Conservation (phyloP, 208 protist species). For the Leishmania tarentolae region DNA sequence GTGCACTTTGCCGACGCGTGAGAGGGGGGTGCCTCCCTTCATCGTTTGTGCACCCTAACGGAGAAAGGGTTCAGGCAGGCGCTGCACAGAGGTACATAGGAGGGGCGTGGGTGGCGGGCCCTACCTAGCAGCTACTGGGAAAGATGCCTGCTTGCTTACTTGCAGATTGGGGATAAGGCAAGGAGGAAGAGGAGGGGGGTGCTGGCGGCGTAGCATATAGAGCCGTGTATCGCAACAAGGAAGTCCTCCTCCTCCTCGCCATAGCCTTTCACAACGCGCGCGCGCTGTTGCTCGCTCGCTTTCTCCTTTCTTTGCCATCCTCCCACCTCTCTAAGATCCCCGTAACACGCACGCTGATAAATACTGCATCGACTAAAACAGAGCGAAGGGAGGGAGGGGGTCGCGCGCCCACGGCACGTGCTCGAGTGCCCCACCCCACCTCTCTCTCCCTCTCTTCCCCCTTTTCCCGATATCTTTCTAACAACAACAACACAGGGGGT, state of each 20-base stretch:
- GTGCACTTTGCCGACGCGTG: conserved; percentile 57
- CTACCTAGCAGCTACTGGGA: neutral
- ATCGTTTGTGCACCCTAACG: neutral
- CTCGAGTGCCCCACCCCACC: too few relatives aligned
- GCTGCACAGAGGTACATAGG: neutral
- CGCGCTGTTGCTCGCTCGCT: neutral
- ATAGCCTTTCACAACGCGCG: neutral
- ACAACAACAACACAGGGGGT: too few relatives aligned
- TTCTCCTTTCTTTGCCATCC: neutral
- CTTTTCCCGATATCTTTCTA: too few relatives aligned
- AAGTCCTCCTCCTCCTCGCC: neutral
- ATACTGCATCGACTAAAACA: neutral
- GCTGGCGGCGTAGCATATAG: neutral
- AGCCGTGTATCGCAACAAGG: neutral
- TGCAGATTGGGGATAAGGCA: neutral
- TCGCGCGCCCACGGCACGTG: neutral
- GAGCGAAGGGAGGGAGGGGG: neutral
- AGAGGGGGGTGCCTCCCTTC: neutral
- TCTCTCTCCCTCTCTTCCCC: neutral
- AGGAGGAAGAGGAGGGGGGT: neutral
- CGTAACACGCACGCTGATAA: neutral
- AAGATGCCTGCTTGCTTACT: neutral
- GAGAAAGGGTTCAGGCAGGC: neutral
- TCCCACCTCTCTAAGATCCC: neutral
- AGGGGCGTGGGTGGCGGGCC: neutral